phyloP scores from a whole-genome alignment of 495 filamentous ascomycete genomes.

The Penicillium desertorum region DNA sequence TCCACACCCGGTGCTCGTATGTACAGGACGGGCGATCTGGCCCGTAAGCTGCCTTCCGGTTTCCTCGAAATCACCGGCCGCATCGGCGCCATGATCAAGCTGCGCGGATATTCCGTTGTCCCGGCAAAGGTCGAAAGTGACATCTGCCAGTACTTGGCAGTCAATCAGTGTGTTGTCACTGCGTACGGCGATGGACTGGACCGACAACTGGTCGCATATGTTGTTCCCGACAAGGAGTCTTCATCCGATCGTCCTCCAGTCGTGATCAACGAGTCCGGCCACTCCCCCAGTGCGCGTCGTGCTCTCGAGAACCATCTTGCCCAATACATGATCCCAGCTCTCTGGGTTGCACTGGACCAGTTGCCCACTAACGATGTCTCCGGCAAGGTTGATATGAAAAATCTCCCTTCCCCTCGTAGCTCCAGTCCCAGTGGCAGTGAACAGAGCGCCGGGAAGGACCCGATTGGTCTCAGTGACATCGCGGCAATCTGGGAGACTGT shows the following conservation, averaged over 20 bases:
- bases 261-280: conserved; percentile 58
- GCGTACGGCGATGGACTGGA: conserved; percentile 66
- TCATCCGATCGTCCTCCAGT: conserved; percentile 51
- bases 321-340: conserved; percentile 68
- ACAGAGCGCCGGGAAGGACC: conserved; percentile 42
- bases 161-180: conserved; percentile 58
- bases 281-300: conserved; percentile 57
- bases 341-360: conserved; percentile 62
- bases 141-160: conserved; percentile 58
- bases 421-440: conserved; percentile 41
- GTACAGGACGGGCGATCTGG: conserved; percentile 87
- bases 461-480: conserved; percentile 55
- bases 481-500: conserved; percentile 59
- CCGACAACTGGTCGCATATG: conserved; percentile 64
- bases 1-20: conserved; percentile 50
- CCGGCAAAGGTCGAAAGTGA: conserved; percentile 74
- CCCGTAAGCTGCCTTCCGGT: conserved; percentile 64
- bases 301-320: conserved; percentile 57
- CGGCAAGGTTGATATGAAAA: conserved; percentile 65
- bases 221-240: conserved; percentile 57
- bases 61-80: conserved; percentile 80
- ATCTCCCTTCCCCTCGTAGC: conserved; percentile 54
- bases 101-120: conserved; percentile 77
- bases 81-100: conserved; percentile 74
- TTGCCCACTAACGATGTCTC: conserved; percentile 66